These are phyloP conservation scores for Monilinia vaccinii-corymbosi DNA, from an alignment of 2,329 filamentous ascomycete genomes.

Conservation along the genomic window DNA sequence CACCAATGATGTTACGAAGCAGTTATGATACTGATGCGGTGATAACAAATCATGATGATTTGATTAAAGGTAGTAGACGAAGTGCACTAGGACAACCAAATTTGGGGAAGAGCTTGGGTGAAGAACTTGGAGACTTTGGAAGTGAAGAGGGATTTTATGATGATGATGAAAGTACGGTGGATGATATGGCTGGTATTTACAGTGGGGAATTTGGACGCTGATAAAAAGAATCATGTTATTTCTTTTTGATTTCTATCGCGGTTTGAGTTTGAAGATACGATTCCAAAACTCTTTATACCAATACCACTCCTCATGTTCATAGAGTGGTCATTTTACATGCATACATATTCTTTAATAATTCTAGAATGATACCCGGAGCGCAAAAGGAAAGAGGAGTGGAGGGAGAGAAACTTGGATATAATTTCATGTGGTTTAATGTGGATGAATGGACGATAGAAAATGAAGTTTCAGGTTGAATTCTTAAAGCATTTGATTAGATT, in stretches of 20 bases:
- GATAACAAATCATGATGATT: conserved; percentile 31
- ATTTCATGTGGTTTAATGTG: neutral
- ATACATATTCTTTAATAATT: conserved; percentile 3
- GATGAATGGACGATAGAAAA: neutral
- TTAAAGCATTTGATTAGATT: too few relatives aligned
- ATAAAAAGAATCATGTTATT: neutral
- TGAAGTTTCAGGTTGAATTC: neutral
- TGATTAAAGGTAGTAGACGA: conserved; percentile 26
- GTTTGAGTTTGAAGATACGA: neutral
- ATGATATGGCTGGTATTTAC: conserved; percentile 12
- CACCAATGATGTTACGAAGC: conserved; percentile 50
- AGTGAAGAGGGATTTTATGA: conserved; percentile 30
- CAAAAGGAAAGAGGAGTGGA: neutral
- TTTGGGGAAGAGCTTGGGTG: conserved; percentile 1
- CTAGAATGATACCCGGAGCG: conserved; percentile 9
- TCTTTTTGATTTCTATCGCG: neutral
- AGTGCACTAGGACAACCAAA: neutral
- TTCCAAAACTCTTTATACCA: neutral
- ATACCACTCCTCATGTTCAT: neutral
- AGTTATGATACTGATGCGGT: conserved; percentile 54
- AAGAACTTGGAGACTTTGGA: conserved; percentile 10
- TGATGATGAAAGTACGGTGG: conserved; percentile 27
- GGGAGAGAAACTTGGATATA: neutral
- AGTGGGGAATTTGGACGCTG: conserved; percentile 6
- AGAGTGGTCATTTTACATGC: neutral